Conservation (phyloP, 768 basidiomycete species). For the Crepidotus variabilis region DNA sequence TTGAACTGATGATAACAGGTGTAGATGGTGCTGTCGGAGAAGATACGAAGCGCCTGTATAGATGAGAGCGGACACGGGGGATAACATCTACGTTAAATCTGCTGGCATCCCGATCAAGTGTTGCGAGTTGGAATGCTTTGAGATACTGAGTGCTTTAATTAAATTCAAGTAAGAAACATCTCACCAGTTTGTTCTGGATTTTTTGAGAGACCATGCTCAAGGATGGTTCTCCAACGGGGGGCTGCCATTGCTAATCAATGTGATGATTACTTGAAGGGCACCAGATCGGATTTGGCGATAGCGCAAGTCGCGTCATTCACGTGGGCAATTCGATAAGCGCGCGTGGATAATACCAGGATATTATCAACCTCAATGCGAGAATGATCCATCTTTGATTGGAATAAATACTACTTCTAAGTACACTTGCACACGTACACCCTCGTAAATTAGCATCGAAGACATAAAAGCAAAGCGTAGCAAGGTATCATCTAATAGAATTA, state of each 20-base stretch:
- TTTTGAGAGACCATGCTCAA: constrained; percentile 38
- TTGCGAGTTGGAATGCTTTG: constrained; percentile 60
- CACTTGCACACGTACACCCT: background rate
- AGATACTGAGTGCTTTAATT: background rate
- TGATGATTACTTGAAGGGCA: no score
- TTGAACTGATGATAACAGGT: constrained; percentile 63
- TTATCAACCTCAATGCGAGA: no score
- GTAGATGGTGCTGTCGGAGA: constrained; percentile 36
- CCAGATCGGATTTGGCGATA: no score
- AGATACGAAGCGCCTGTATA: constrained; percentile 58
- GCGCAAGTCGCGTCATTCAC: no score
- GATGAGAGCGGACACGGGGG: constrained; percentile 63
- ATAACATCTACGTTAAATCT: constrained; percentile 16
- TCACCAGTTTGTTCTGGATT: constrained; percentile 36
- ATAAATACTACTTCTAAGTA: background rate
- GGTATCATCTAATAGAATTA: background rate
- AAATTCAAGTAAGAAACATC: constrained; percentile 6
- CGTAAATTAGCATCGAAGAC: background rate
- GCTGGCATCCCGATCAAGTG: constrained; percentile 37
- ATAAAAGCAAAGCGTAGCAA: background rate
- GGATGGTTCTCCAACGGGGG: constrained; percentile 45
- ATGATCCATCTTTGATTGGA: no score
- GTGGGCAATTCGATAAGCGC: no score
- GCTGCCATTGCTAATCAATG: no score
- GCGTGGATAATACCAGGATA: no score